Percentiles rank a stretch among this genome's conserved stretches.
Conservation (phyloP, 257 asterid genomes). For the Penstemon davidsonii region DNA sequence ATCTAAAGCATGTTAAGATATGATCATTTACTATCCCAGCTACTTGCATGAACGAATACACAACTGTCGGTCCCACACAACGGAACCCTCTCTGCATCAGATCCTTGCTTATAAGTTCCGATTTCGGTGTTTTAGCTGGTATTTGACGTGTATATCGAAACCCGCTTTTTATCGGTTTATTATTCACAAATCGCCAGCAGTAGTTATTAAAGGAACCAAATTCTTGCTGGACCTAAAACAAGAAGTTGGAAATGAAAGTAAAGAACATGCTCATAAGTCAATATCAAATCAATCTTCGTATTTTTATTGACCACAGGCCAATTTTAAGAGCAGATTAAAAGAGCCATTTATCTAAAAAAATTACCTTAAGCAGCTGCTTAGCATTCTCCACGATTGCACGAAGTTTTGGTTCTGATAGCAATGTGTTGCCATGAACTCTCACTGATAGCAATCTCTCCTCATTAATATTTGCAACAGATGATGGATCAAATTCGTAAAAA, state of each 20-base stretch:
- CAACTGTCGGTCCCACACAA: constrained; percentile 72
- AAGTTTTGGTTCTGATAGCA: constrained; percentile 76
- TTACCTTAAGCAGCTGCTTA: constrained; percentile 71
- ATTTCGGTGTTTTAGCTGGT: constrained; percentile 76
- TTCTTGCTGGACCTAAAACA: constrained; percentile 62
- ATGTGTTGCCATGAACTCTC: constrained; percentile 44
- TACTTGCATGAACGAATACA: constrained; percentile 80
- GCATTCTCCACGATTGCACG: constrained; percentile 76
- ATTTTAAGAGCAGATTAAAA: too few species aligned
- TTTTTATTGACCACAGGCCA: too few species aligned
- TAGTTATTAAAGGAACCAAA: constrained; percentile 75
- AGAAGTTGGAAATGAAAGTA: not conserved
- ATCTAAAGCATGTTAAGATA: constrained; percentile 65
- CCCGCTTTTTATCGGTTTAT: constrained; percentile 47
- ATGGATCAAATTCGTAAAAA: constrained; percentile 62
- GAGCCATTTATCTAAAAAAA: not conserved
- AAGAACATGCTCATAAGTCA: not conserved
- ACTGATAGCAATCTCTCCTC: constrained; percentile 49
- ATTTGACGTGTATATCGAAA: constrained; percentile 63
- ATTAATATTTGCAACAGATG: constrained; percentile 55
- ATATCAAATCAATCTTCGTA: too few species aligned
- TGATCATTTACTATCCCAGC: constrained; percentile 75
- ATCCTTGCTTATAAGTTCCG: constrained; percentile 75
- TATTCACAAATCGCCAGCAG: constrained; percentile 71
- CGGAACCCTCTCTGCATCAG: constrained; percentile 73